phyloP scores from a whole-genome alignment of 2,329 filamentous ascomycete species.

The Plectosphaerella cucumerina region DNA sequence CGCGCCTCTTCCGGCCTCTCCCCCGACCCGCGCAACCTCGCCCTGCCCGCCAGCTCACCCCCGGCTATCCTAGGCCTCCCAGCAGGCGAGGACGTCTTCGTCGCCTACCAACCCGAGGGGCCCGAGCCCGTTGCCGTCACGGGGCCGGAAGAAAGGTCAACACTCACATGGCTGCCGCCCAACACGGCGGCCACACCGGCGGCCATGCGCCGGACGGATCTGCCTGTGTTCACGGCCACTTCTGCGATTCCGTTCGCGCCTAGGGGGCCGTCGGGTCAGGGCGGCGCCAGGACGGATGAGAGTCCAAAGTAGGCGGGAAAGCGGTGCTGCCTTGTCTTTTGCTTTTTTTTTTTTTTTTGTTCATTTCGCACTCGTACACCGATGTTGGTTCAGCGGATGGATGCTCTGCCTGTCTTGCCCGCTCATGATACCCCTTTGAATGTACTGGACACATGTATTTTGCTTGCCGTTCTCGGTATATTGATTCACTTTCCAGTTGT shows the following conservation, averaged over 20 bases:
- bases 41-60: conserved; percentile 25
- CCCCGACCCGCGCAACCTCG: conserved; percentile 16
- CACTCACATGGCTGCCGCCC: conserved; percentile 48
- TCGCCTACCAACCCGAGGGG: conserved; percentile 54
- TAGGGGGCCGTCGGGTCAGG: background rate
- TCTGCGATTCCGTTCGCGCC: conserved; percentile 45
- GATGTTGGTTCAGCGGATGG: too few relatives aligned
- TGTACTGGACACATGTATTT: too few relatives aligned
- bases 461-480: too few relatives aligned
- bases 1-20: conserved; percentile 23
- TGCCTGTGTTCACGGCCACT: conserved; percentile 35
- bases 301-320: too few relatives aligned
- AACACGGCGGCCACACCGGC: conserved; percentile 30
- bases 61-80: conserved; percentile 10
- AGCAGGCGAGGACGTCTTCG: conserved; percentile 34
- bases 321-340: background rate
- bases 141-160: conserved; percentile 22
- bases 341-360: background rate
- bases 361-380: background rate
- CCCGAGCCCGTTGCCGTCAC: conserved; percentile 33
- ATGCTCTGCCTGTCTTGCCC: too few relatives aligned
- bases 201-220: conserved; percentile 27
- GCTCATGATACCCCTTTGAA: too few relatives aligned
- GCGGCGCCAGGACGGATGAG: too few relatives aligned
- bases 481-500: too few relatives aligned